phyloP scores from a whole-genome alignment of 1,139 yeast genomes.

The Zygosaccharomyces sapae region DNA sequence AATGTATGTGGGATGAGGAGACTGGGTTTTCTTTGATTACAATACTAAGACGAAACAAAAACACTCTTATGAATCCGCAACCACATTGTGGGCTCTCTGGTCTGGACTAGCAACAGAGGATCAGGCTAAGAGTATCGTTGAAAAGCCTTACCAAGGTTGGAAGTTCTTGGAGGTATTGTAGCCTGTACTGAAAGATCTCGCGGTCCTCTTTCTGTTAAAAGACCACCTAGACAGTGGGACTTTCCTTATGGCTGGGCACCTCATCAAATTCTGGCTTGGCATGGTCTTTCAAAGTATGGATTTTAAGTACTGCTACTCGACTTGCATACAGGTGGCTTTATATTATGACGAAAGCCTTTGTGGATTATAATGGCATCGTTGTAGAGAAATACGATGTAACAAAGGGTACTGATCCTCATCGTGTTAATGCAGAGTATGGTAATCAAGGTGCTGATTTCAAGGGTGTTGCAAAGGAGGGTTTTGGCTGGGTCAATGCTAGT shows the following conservation, averaged over 20 bases:
- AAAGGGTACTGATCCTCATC: constrained; percentile 76
- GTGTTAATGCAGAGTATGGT: constrained; percentile 94
- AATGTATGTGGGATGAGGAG: constrained; percentile 80
- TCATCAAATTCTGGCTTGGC: constrained; percentile 94
- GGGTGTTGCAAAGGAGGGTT: constrained; percentile 94
- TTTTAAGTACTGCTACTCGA: constrained; percentile 62
- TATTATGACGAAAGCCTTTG: constrained; percentile 88
- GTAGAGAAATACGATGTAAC: constrained; percentile 95
- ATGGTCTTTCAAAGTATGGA: constrained; percentile 74
- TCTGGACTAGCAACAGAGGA: constrained; percentile 65
- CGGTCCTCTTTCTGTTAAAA: constrained; percentile 62
- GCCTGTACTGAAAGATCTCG: constrained; percentile 79
- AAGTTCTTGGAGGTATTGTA: constrained; percentile 82
- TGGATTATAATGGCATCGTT: constrained; percentile 90
- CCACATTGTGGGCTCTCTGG: constrained; percentile 93
- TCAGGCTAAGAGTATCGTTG: constrained; percentile 67
- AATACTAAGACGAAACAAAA: constrained; percentile 56
- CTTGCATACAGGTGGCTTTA: constrained; percentile 83
- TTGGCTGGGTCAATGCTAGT: constrained; percentile 95
- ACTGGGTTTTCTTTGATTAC: constrained; percentile 82
- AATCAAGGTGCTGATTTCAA: constrained; percentile 91
- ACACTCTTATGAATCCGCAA: constrained; percentile 76
- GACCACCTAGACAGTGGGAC: constrained; percentile 96
- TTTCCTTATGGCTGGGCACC: constrained; percentile 99
- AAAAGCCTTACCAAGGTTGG: constrained; percentile 64